A percentile compares a stretch with the other conserved stretches of the same genome.
Evolutionary conservation across 768 basidiomycete genomes (phyloP).

Genomic region (Podaxis pistillaris): DNA sequence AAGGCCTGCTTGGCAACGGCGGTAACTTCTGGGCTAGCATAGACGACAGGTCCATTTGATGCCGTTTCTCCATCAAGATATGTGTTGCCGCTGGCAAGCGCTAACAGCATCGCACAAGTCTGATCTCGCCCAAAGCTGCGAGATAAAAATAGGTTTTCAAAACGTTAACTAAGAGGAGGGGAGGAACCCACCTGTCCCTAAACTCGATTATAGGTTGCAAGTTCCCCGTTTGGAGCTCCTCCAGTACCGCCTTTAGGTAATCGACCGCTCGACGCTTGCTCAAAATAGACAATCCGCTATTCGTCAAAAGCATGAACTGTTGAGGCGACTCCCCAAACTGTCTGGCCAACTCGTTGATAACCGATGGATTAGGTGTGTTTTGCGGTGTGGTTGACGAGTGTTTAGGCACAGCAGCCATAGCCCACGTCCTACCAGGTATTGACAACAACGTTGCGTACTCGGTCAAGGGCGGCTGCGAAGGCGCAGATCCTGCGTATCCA

Average conservation of each 20-base stretch:
- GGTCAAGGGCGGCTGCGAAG: slow-evolving; percentile 59
- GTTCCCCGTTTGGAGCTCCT: slow-evolving; percentile 75
- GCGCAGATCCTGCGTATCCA: slow-evolving; percentile 34
- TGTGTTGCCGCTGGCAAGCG: slow-evolving; percentile 81
- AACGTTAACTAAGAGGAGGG: not conserved
- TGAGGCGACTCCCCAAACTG: slow-evolving; percentile 74
- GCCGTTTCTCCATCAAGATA: slow-evolving; percentile 64
- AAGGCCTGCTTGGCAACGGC: slow-evolving; percentile 81
- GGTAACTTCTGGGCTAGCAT: slow-evolving; percentile 59
- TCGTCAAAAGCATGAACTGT: slow-evolving; percentile 87
- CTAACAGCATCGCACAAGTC: slow-evolving; percentile 88
- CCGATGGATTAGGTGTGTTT: slow-evolving; percentile 48
- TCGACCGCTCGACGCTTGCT: slow-evolving; percentile 83
- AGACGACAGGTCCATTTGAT: slow-evolving; percentile 42
- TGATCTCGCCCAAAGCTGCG: slow-evolving; percentile 87
- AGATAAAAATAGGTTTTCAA: slow-evolving; percentile 13
- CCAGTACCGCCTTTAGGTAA: slow-evolving; percentile 77
- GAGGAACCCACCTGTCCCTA: slow-evolving; percentile 60
- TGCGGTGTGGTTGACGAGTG: slow-evolving; percentile 27
- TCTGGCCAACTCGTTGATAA: slow-evolving; percentile 77
- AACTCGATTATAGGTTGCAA: slow-evolving; percentile 83
- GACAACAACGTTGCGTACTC: slow-evolving; percentile 79
- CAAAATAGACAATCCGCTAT: slow-evolving; percentile 80
- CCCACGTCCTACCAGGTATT: slow-evolving; percentile 84
- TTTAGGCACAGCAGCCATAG: slow-evolving; percentile 60